Conservation (phyloP, 2,329 filamentous ascomycete species). For the Fusarium anthophilum region DNA sequence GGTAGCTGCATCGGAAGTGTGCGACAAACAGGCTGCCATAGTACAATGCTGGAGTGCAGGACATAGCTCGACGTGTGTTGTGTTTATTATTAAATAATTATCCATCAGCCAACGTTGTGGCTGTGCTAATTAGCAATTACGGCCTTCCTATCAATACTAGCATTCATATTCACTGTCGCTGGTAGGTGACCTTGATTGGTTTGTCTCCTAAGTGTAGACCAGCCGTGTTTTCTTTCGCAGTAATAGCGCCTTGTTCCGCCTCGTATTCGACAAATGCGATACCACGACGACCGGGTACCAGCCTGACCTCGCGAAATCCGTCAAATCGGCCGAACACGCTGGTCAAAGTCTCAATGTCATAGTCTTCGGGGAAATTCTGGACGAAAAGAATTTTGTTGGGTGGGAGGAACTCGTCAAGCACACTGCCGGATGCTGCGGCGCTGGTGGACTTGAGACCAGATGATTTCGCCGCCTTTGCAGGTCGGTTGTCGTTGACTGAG, state of each 20-base stretch:
- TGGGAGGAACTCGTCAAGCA: conserved; percentile 97
- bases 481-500: conserved; percentile 61
- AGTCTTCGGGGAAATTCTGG: conserved; percentile 89
- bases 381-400: conserved; percentile 97
- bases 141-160: not conserved
- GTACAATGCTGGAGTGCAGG: not conserved
- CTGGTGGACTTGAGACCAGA: conserved; percentile 79
- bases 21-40: not conserved
- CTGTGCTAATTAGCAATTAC: not conserved
- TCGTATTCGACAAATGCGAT: conserved; percentile 99
- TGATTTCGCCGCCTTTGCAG: conserved; percentile 70
- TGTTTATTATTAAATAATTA: not conserved
- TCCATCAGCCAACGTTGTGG: not conserved
- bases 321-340: conserved; percentile 89
- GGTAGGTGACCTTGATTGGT: conserved; percentile 94
- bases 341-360: conserved; percentile 81
- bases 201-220: conserved; percentile 82
- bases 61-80: not conserved
- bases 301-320: conserved; percentile 90
- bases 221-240: conserved; percentile 91
- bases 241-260: conserved; percentile 86
- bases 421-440: conserved; percentile 72
- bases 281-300: conserved; percentile 85
- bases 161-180: conserved; percentile 73
- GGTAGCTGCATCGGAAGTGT: not conserved